Base-by-base conservation (phyloP, 2,329 filamentous ascomycete species). In the Phyllosticta citrichinensis region DNA sequence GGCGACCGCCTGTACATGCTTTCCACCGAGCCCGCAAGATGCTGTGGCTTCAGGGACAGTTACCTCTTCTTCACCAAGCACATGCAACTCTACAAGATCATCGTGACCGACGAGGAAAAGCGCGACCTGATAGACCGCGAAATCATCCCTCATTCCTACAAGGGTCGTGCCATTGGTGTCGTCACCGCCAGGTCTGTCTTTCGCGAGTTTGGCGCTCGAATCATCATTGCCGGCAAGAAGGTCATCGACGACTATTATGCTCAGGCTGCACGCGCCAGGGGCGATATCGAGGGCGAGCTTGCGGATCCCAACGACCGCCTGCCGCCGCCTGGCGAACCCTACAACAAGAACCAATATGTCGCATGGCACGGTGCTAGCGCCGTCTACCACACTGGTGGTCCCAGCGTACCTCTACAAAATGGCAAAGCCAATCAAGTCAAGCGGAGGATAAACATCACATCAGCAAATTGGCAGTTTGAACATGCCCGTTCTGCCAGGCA, bases 31-130 rank as follows among this genome's bases (percentile, higher is more conserved):
- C 95, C 94, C 5, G 94, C 94, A 24, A 88, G 94, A 65, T 97
- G 94, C 69, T 92, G 96, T 60, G 94, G 94, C 17, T 99, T 99
- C 81, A 84, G 94, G 66, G 94, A 99, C 79, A 97, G 92, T 65
- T 99, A 99, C 71, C 84, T 99, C 25, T 97, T 99, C 81, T 99
- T 99, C 80, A 95, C 94, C 65, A 99, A 97, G 76, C 94, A 99
- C 76, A 89, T 89, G 72, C 87, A 91, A 69, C 87, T 99, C 14
- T 94, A 91, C 83, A 99, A 99, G 79, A 96, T 99, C 69, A 96
- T 99, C 68, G 90, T 97, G 61, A 91, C 92, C 68, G 94, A 99
- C 66, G 88, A 94, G n/a, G 93, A 96, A 75, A 99, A 99, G 79
- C 86, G 88, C 63, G 92, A 97, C 74, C 83, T 99, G 78, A 99